Evolutionary conservation across 768 basidiomycete genomes (phyloP), one percentile per base, ranked within the genome.

Genomic region (Calocybe cyanea): DNA sequence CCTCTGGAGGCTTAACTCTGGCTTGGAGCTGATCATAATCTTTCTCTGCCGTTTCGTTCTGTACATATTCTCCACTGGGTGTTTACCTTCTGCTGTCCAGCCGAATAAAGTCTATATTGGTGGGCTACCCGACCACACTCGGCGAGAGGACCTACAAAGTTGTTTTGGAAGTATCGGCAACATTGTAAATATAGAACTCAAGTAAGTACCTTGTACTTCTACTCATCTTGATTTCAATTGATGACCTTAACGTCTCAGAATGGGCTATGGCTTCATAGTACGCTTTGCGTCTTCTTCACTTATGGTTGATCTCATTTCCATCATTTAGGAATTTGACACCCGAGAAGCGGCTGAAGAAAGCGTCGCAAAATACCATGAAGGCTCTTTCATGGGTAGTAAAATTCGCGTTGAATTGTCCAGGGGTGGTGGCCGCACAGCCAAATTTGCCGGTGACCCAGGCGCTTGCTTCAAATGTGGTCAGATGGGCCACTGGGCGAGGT

Each of bases 51-150:
- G 69, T 72, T 72, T 73, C 61, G 63, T 43, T 63, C 56, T 63
- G 66, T 64, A 64, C 69, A 64, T 49, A 53, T 53, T 74, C 70
- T 76, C 69, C 63, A 75, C 76, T 71, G 68, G 70, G 78, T 81
- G 80, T 81, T 83, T 72, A 83, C 76, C 65, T 74, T 80, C 70
- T 78, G 74, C 76, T 73, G 71, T 75, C 71, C 78, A 92, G 88
- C 85, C 88, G 72, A 91, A 90, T 72, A 93, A 93, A 72, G 84
- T 93, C 65, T 93, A 93, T 64, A 81, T 93, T 61, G 90, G 90
- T 62, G 88, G 89, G 54, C 77, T 92, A 49, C 91, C 90, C 52
- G 87, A 90, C 68, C 77, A 89, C 54, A 92, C 89, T 38, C 84
- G 85, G 51, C 78, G 84, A 67, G 87, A 89, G 69, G 90, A 93